Evolutionary conservation across 1,284 basidiomycete species (phyloP).

Genomic region (Acaromyces ingoldii): DNA sequence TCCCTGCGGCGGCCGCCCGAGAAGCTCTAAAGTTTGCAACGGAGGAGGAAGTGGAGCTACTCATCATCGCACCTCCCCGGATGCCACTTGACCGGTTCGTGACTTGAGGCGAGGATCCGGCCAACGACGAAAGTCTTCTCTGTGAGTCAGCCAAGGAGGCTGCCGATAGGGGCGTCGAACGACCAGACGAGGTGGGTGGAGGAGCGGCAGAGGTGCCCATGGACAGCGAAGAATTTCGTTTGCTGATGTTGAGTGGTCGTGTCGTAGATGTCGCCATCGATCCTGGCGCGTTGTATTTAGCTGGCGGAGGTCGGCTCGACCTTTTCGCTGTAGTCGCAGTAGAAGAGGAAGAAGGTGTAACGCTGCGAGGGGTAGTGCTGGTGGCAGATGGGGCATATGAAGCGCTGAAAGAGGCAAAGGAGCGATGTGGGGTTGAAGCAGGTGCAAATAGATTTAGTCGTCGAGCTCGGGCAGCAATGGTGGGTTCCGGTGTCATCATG

Average conservation of each 20-base stretch:
- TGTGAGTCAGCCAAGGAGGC: slow-evolving; percentile 42
- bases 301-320: slow-evolving; percentile 38
- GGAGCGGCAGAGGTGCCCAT: neutral
- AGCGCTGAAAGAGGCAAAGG: too few relatives aligned
- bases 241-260: slow-evolving; percentile 7
- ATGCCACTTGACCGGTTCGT: too few relatives aligned
- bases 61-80: too few relatives aligned
- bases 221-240: neutral
- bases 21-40: slow-evolving; percentile 28
- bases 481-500: slow-evolving; percentile 47
- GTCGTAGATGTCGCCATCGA: neutral
- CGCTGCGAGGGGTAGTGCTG: too few relatives aligned
- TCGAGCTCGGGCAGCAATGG: slow-evolving; percentile 35
- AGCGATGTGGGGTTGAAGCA: too few relatives aligned
- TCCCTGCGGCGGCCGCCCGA: slow-evolving; percentile 4
- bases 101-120: too few relatives aligned
- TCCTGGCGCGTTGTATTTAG: slow-evolving; percentile 12
- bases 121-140: too few relatives aligned
- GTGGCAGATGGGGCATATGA: too few relatives aligned
- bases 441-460: slow-evolving; percentile 35
- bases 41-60: too few relatives aligned
- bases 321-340: slow-evolving; percentile 12
- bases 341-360: slow-evolving; percentile 3
- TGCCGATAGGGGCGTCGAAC: slow-evolving; percentile 39
- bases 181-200: slow-evolving; percentile 16